phyloP scores from a whole-genome alignment of 208 protist genomes.

The Leptomonas seymouri region DNA sequence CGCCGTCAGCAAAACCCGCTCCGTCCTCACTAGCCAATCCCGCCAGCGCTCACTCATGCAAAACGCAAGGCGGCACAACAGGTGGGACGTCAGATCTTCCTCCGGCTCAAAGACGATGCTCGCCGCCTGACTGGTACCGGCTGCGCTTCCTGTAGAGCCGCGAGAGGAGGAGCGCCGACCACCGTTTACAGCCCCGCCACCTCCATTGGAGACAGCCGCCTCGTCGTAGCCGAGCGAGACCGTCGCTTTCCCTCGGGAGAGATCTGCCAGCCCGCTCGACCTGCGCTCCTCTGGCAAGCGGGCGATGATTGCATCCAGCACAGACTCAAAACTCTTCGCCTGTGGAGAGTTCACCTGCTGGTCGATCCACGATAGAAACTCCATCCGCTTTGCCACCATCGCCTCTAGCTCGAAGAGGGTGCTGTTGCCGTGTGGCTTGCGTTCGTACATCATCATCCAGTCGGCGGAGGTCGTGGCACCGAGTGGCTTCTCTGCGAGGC shows the following conservation, averaged over 20 bases:
- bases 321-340: constrained; percentile 49
- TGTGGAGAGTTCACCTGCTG: constrained; percentile 71
- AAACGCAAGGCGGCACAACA: constrained; percentile 86
- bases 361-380: constrained; percentile 88
- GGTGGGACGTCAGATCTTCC: constrained; percentile 84
- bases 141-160: constrained; percentile 22
- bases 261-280: constrained; percentile 25
- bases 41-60: constrained; percentile 92
- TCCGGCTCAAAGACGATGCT: constrained; percentile 71
- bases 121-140: constrained; percentile 4
- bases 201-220: constrained; percentile 1
- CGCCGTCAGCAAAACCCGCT: constrained; percentile 85
- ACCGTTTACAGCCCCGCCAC: not conserved
- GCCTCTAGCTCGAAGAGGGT: constrained; percentile 85
- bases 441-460: constrained; percentile 82
- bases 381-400: constrained; percentile 88
- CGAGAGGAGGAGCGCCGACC: constrained; percentile 44
- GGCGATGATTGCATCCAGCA: constrained; percentile 71
- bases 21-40: constrained; percentile 81
- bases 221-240: constrained; percentile 34
- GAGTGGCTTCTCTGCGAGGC: constrained; percentile 6
- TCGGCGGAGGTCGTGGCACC: constrained; percentile 26
- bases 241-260: constrained; percentile 13
- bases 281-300: constrained; percentile 72
- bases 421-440: constrained; percentile 56